These are phyloP conservation scores for Nadsonia starkeyi-henricii DNA, from an alignment of 1,139 yeast species.

Conservation along the genomic window DNA sequence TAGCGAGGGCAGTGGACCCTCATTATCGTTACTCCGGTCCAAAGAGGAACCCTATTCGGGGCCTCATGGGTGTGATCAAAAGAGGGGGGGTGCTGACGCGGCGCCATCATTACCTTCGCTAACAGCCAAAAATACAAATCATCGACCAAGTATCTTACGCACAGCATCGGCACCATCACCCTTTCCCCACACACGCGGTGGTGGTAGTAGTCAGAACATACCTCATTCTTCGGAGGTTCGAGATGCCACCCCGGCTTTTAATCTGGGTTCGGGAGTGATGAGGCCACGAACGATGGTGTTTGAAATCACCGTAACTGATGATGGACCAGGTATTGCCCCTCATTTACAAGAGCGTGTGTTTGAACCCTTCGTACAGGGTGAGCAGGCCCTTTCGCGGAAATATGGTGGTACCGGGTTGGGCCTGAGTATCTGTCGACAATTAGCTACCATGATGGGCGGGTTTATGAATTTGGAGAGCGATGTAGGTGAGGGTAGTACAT, in stretches of 20 bases:
- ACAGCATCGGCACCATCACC: too few species aligned
- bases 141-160: too few species aligned
- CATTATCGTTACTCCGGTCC: too few species aligned
- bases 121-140: too few species aligned
- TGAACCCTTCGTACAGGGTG: slow-evolving; percentile 95
- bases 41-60: too few species aligned
- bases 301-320: slow-evolving; percentile 63
- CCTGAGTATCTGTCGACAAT: slow-evolving; percentile 78
- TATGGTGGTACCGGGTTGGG: slow-evolving; percentile 97
- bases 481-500: slow-evolving; percentile 67
- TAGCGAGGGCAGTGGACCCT: too few species aligned
- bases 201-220: too few species aligned
- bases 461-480: slow-evolving; percentile 52
- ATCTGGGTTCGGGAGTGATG: neutral
- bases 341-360: slow-evolving; percentile 70
- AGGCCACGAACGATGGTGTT: slow-evolving; percentile 17
- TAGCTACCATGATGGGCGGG: slow-evolving; percentile 67
- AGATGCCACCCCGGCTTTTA: neutral
- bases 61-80: too few species aligned
- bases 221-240: too few species aligned
- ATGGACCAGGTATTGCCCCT: slow-evolving; percentile 86
- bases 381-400: slow-evolving; percentile 79
- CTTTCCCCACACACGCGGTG: too few species aligned
- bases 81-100: too few species aligned
- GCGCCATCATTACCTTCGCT: too few species aligned